These are phyloP conservation scores for Penicillium sumatraense DNA, from an alignment of 2,329 filamentous ascomycete genomes.

Conservation along the genomic window DNA sequence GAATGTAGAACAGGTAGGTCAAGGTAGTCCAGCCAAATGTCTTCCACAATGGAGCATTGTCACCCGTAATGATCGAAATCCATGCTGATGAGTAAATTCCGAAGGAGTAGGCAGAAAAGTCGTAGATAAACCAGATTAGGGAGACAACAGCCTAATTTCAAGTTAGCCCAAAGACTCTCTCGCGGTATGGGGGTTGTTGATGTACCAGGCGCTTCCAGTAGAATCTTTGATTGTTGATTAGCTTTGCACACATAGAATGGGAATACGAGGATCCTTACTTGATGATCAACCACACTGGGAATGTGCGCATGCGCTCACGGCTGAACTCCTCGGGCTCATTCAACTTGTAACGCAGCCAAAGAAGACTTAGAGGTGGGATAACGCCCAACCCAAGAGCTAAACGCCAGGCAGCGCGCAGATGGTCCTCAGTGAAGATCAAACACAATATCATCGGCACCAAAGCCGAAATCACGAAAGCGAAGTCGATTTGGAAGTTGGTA, in stretches of 20 bases:
- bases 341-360: constrained; percentile 73
- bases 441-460: constrained; percentile 74
- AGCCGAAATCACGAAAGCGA: constrained; percentile 79
- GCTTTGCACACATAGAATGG: not conserved
- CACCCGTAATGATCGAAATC: constrained; percentile 64
- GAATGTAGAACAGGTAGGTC: constrained; percentile 87
- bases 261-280: constrained; percentile 41
- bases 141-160: constrained; percentile 60
- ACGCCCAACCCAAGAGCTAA: constrained; percentile 77
- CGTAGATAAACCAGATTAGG: constrained; percentile 84
- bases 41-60: constrained; percentile 68
- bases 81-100: constrained; percentile 77
- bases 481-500: constrained; percentile 85
- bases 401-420: constrained; percentile 79
- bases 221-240: constrained; percentile 58
- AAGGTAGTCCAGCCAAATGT: constrained; percentile 87
- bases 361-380: constrained; percentile 73
- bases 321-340: constrained; percentile 80
- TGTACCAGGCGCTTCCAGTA: constrained; percentile 72
- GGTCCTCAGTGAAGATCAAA: constrained; percentile 62
- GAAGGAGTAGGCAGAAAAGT: constrained; percentile 85
- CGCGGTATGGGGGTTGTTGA: not conserved
- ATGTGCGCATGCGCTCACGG: constrained; percentile 69
- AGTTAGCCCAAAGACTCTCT: constrained; percentile 7
- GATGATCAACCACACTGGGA: constrained; percentile 56